Base-by-base conservation (phyloP, 2,329 filamentous ascomycete species). In the Hortaea werneckii region DNA sequence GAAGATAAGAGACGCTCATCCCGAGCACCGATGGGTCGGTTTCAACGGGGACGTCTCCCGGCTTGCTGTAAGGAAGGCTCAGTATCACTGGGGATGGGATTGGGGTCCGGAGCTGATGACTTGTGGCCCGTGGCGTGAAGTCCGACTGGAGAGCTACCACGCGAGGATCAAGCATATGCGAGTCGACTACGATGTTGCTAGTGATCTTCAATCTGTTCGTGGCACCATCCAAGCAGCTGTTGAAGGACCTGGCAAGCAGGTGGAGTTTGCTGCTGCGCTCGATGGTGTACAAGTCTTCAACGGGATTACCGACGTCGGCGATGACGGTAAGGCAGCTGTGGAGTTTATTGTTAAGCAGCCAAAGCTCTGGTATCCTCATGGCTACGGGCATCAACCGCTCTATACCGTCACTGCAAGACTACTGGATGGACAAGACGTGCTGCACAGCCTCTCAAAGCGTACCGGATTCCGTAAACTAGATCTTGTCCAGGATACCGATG, bases 301-400 rank as follows among this genome's bases (percentile, higher is more conserved):
- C 27, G 64, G 60, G 37, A 58, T 58, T 11, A 60, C 65, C 8
- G 55, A 60, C 1, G 52, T 70, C 37, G 52, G 60, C 27, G 56
- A 45, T 37, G 44, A 67, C 27, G 63, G 67, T 5, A 44, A 61
- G 12, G 68, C 68, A 2, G 65, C 58, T 35, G 61, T 69, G 5
- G 61, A 69, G 11, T 73, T 73, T 46, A 61, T 59, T 30, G 58
- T 73, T 43, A 63, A 65, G 41, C 72, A 78, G n/a, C 83, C 84
- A 0, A 72, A 80, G 53, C 67, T 90, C 8, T 90, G 85, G 85
- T 89, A 83, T 55, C 85, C 85, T 0, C 70, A 80, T 48, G 76
- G 83, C n/a, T 88, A 89, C 57, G 85, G 85, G 41, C 73, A 78
- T 43, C 85, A 89, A 58, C 79, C 83, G 1, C 65, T 90, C 1